These are phyloP conservation scores for Diaporthe nobilis DNA, from an alignment of 2,329 filamentous ascomycete species.

Conservation along the genomic window DNA sequence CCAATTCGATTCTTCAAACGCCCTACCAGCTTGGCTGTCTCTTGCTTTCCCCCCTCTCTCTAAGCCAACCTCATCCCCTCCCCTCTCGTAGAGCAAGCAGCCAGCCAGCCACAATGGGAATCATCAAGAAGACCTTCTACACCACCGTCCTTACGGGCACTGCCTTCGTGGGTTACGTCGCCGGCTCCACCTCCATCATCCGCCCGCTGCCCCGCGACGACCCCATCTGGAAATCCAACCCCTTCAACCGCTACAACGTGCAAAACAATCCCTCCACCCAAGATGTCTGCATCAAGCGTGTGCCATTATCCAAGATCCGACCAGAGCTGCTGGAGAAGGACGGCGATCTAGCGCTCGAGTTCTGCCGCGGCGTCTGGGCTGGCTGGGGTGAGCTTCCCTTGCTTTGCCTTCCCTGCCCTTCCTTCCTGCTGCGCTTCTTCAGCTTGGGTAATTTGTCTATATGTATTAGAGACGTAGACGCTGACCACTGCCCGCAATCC, in stretches of 20 bases:
- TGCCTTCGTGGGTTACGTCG: conserved; percentile 66
- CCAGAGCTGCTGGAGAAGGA: conserved; percentile 75
- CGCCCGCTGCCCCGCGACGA: conserved; percentile 71
- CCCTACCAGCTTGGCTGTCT: not conserved
- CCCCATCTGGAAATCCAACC: conserved; percentile 70
- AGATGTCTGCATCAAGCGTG: conserved; percentile 74
- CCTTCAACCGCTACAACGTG: conserved; percentile 73
- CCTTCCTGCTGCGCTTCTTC: not conserved
- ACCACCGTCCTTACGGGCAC: conserved; percentile 64
- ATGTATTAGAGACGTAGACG: not conserved
- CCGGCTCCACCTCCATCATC: conserved; percentile 68
- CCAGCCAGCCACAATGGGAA: conserved; percentile 60
- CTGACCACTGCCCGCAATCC: conserved; percentile 35
- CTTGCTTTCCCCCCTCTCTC: not conserved
- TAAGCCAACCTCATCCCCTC: not conserved
- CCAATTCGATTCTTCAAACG: not conserved
- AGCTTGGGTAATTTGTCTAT: not conserved
- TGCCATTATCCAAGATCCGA: conserved; percentile 74
- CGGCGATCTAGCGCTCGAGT: conserved; percentile 71
- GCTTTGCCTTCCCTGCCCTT: not conserved
- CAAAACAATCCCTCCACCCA: conserved; percentile 73
- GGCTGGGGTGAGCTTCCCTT: conserved; percentile 68
- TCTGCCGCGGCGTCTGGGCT: conserved; percentile 78
- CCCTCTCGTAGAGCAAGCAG: not conserved
- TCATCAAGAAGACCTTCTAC: conserved; percentile 63